Percentiles rank a stretch among this genome's conserved stretches.
phyloP scores from a whole-genome alignment of 1,139 yeast species.

The Ogataea hybrid region DNA sequence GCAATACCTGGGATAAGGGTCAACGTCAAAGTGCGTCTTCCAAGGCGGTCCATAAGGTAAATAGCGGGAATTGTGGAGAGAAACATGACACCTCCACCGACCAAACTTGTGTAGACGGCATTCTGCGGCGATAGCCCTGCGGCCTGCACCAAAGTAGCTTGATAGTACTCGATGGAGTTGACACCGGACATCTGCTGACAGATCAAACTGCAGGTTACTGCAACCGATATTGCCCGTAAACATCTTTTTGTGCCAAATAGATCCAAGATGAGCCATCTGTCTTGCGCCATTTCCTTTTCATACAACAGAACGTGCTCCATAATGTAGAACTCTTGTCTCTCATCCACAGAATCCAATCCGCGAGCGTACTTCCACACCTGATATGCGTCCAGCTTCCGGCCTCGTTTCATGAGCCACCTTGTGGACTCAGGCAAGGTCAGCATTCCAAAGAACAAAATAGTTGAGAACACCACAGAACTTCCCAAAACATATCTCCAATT shows the following conservation, averaged over 20 bases:
- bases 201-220: constrained; percentile 9
- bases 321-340: constrained; percentile 12
- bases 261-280: constrained; percentile 29
- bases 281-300: constrained; percentile 27
- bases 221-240: constrained; percentile 11
- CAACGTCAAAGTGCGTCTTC: constrained; percentile 52
- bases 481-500: constrained; percentile 47
- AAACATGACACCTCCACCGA: constrained; percentile 11
- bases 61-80: constrained; percentile 61
- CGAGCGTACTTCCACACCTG: constrained; percentile 55
- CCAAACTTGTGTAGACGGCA: constrained; percentile 12
- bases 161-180: constrained; percentile 15
- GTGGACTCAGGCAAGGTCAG: constrained; percentile 59
- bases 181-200: constrained; percentile 17
- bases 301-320: constrained; percentile 20
- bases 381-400: constrained; percentile 50
- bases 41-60: constrained; percentile 59
- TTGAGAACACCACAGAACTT: constrained; percentile 37
- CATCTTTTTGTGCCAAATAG: constrained; percentile 9
- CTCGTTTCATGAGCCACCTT: constrained; percentile 64
- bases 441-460: constrained; percentile 37
- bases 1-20: constrained; percentile 36
- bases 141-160: constrained; percentile 12
- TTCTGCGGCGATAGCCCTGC: constrained; percentile 13
- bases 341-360: constrained; percentile 31